Conservation (phyloP, 331 rosid genomes). For the Quercus lobata region DNA sequence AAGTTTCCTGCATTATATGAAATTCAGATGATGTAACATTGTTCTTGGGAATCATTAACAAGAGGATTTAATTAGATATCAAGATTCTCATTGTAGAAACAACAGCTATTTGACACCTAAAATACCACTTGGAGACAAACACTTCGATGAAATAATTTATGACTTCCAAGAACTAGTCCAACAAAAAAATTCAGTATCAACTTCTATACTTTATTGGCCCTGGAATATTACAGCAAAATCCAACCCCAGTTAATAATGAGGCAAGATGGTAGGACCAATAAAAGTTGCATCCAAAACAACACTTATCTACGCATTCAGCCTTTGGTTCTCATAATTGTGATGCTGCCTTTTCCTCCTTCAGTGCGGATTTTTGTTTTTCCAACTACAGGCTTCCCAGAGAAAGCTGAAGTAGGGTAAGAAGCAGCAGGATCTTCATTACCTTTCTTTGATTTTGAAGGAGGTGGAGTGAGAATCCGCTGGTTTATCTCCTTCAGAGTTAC, state of each 20-base stretch:
- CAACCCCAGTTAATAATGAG: slow-evolving; percentile 33
- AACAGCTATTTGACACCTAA: slow-evolving; percentile 33
- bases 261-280: slow-evolving; percentile 32
- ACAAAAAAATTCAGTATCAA: slow-evolving; percentile 32
- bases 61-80: slow-evolving; percentile 22
- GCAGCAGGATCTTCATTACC: slow-evolving; percentile 48
- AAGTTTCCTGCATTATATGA: slow-evolving; percentile 2
- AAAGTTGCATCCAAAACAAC: slow-evolving; percentile 6
- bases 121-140: slow-evolving; percentile 38
- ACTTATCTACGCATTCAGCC: slow-evolving; percentile 45
- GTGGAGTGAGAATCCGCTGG: slow-evolving; percentile 84
- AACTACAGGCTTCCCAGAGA: slow-evolving; percentile 98
- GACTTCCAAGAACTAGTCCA: slow-evolving; percentile 21
- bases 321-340: slow-evolving; percentile 95
- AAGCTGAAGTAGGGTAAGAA: slow-evolving; percentile 81
- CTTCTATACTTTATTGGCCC: slow-evolving; percentile 35
- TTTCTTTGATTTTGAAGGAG: slow-evolving; percentile 60
- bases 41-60: slow-evolving; percentile 20
- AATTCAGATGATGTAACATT: slow-evolving; percentile 30
- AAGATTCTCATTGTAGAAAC: slow-evolving; percentile 35
- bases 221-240: slow-evolving; percentile 36
- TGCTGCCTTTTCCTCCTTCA: slow-evolving; percentile 98
- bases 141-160: slow-evolving; percentile 36
- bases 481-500: slow-evolving; percentile 95
- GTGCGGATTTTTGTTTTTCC: slow-evolving; percentile 92